Evolutionary conservation across 73 alveolate species (phyloP).

Genomic region (Paramecium biaurelia): DNA sequence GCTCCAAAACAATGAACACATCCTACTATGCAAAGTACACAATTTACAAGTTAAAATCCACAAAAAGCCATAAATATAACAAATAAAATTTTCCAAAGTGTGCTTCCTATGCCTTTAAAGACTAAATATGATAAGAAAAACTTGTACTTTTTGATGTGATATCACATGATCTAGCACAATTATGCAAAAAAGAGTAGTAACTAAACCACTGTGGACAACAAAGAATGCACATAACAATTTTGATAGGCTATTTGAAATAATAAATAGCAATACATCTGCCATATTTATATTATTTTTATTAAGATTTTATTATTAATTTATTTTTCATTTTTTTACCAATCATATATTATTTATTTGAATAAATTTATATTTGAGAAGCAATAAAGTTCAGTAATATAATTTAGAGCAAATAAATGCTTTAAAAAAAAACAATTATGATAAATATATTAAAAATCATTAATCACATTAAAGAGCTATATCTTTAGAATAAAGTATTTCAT

Average conservation of each 20-base stretch:
- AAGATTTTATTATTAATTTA: neutral
- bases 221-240: constrained; percentile 2
- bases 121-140: neutral
- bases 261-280: neutral
- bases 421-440: neutral
- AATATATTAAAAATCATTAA: neutral
- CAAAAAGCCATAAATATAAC: neutral
- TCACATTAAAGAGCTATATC: neutral
- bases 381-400: neutral
- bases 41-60: neutral
- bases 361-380: neutral
- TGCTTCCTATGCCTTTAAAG: neutral
- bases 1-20: constrained; percentile 36
- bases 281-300: neutral
- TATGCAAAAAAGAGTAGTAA: constrained; percentile 18
- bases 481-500: neutral
- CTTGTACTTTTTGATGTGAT: neutral
- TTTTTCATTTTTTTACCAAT: neutral
- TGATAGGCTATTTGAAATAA: neutral
- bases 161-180: constrained; percentile 8
- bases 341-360: neutral
- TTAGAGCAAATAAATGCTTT: neutral
- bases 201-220: constrained; percentile 22
- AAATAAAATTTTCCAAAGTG: constrained; percentile 20
- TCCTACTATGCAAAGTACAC: constrained; percentile 43